A percentile compares a stretch with the other conserved stretches of the same genome.
Conservation (phyloP, 176 grass and related monocot species). For the Carex myosuroides region DNA sequence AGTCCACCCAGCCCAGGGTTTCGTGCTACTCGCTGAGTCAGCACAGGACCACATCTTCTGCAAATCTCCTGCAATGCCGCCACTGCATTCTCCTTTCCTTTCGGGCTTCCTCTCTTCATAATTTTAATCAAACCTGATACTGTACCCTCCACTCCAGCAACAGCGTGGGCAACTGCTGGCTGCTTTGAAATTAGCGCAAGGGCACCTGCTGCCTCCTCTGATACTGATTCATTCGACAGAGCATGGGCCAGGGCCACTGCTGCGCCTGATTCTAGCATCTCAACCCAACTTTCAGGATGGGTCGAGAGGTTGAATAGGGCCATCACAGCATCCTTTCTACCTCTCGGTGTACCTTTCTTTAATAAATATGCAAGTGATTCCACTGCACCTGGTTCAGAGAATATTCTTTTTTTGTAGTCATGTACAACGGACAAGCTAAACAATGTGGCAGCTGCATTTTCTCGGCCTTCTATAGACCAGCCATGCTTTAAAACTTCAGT, state of each 20-base stretch:
- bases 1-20: conserved; percentile 45
- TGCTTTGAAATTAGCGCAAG: conserved; percentile 79
- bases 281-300: conserved; percentile 62
- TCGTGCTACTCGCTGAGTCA: conserved; percentile 53
- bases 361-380: conserved; percentile 62
- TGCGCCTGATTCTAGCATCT: conserved; percentile 66
- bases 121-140: conserved; percentile 58
- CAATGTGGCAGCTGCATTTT: conserved; percentile 92
- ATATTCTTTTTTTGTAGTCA: conserved; percentile 86
- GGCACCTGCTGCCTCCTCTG: conserved; percentile 90
- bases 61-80: conserved; percentile 91
- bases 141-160: conserved; percentile 50
- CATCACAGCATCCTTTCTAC: conserved; percentile 96
- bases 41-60: conserved; percentile 38
- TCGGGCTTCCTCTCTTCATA: conserved; percentile 81
- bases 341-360: conserved; percentile 68
- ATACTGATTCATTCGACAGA: conserved; percentile 57
- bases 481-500: conserved; percentile 73
- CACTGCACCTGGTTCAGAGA: conserved; percentile 64
- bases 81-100: conserved; percentile 92
- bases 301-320: conserved; percentile 95
- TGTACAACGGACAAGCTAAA: conserved; percentile 93
- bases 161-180: conserved; percentile 44
- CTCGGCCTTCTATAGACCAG: conserved; percentile 68
- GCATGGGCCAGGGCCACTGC: conserved; percentile 53